Evolutionary conservation across 805 yeast genomes (phyloP).

Genomic region (Yamadazyma insecticola): DNA sequence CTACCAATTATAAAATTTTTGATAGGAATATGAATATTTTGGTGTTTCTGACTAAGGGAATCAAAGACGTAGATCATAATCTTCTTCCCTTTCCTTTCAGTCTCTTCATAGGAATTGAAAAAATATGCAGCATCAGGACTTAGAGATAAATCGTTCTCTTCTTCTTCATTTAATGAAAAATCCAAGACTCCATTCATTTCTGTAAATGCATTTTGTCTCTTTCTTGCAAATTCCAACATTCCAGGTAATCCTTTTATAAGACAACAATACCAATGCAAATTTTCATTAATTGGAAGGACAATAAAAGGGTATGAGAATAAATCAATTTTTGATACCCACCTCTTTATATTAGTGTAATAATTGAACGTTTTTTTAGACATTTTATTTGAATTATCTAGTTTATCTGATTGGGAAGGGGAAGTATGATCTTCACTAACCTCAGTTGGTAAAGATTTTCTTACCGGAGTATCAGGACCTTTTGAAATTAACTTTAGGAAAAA

Average conservation of each 20-base stretch:
- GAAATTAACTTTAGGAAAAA: slow-evolving; percentile 64
- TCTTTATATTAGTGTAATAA: slow-evolving; percentile 59
- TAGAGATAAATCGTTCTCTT: not conserved
- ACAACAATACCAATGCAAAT: slow-evolving; percentile 84
- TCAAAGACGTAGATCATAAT: slow-evolving; percentile 60
- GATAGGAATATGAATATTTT: slow-evolving; percentile 47
- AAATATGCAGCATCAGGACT: not conserved
- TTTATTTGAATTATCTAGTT: slow-evolving; percentile 1
- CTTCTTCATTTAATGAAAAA: too few species aligned
- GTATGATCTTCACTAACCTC: slow-evolving; percentile 1
- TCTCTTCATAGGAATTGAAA: not conserved
- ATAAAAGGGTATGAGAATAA: slow-evolving; percentile 51
- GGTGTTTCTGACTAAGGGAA: slow-evolving; percentile 62
- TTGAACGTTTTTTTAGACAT: slow-evolving; percentile 8
- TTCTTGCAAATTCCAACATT: slow-evolving; percentile 16
- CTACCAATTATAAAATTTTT: slow-evolving; percentile 59
- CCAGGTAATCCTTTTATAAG: slow-evolving; percentile 55
- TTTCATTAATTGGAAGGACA: slow-evolving; percentile 77
- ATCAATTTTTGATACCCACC: slow-evolving; percentile 76
- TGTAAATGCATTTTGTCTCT: slow-evolving; percentile 2
- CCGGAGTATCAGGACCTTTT: slow-evolving; percentile 14
- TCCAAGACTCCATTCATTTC: too few species aligned
- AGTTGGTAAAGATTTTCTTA: too few species aligned
- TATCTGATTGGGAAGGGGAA: too few species aligned
- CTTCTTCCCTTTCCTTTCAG: slow-evolving; percentile 1